Base-by-base conservation (phyloP, 352 stramenopile genomes). In the Aphanomyces euteiches region DNA sequence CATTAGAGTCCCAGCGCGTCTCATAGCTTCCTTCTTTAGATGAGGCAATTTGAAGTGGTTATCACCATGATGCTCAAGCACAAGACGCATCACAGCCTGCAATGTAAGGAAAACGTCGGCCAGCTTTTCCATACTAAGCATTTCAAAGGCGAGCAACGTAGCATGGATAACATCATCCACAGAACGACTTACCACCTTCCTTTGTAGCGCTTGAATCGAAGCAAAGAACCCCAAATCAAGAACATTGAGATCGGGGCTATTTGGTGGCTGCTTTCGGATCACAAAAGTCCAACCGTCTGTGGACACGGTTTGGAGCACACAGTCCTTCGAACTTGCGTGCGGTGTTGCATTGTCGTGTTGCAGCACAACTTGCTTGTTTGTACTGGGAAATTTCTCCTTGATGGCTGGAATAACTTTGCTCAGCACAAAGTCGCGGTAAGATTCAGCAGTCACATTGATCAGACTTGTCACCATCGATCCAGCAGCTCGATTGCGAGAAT, bases 171-270 rank as follows among this genome's bases (percentile, higher is more conserved):
- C n/a, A n/a, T n/a, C n/a, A n/a, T n/a, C n/a, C n/a, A n/a, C n/a
- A n/a, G n/a, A n/a, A n/a, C n/a, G n/a, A n/a, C n/a, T n/a, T n/a
- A n/a, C n/a, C n/a, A n/a, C n/a, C n/a, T n/a, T n/a, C n/a, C n/a
- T n/a, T n/a, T n/a, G n/a, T n/a, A n/a, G n/a, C n/a, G n/a, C n/a
- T n/a, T n/a, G n/a, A n/a, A n/a, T n/a, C n/a, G n/a, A n/a, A n/a
- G n/a, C n/a, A n/a, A n/a, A n/a, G n/a, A n/a, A n/a, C n/a, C n/a
- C n/a, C n/a, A n/a, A n/a, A n/a, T n/a, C n/a, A n/a, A n/a, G n/a
- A n/a, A 78, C 69, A 28, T 78, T 81, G 21, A 71, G 56, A 40
- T 80, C 73, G 0, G 77, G 73, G 1, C 66, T 75, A 34, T 78
- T 78, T 6, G 71, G 21, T 5, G 68, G 73, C 56, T 82, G 73